Conservation (phyloP, 805 yeast species). For the Groenewaldozyma tartarivorans region DNA sequence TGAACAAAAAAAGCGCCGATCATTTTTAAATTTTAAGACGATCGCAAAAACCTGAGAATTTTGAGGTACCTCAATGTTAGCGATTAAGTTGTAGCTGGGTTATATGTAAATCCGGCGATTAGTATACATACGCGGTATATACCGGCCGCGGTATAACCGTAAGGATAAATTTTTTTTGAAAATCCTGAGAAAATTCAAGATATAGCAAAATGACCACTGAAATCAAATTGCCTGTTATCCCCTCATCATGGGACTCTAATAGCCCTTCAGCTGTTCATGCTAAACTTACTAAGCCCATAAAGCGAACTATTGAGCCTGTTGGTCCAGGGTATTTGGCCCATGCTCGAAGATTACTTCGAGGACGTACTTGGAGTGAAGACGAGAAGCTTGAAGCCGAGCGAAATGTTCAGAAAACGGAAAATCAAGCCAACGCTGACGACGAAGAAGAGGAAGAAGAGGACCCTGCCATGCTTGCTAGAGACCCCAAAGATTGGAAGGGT, state of each 20-base stretch:
- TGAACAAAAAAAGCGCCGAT: no score
- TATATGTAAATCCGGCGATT: no score
- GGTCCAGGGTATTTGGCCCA: slow-evolving; percentile 94
- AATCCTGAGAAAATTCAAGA: neutral
- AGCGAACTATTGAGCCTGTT: slow-evolving; percentile 84
- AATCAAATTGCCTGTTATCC: slow-evolving; percentile 18
- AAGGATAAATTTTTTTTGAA: slow-evolving; percentile 3
- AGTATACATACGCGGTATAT: no score
- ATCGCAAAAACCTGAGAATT: no score
- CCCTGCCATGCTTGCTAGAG: slow-evolving; percentile 73
- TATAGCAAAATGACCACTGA: slow-evolving; percentile 3
- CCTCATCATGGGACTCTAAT: slow-evolving; percentile 19
- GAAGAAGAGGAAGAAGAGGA: slow-evolving; percentile 57
- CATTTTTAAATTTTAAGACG: no score
- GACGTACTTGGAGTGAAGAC: slow-evolving; percentile 97
- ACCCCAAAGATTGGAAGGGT: slow-evolving; percentile 97
- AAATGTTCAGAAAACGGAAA: slow-evolving; percentile 66
- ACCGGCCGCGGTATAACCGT: no score
- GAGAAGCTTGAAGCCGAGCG: slow-evolving; percentile 89
- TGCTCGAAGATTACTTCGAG: slow-evolving; percentile 89
- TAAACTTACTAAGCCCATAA: slow-evolving; percentile 24
- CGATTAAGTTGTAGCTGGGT: no score
- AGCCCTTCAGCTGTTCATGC: slow-evolving; percentile 21
- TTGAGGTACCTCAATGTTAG: no score
- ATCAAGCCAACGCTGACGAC: slow-evolving; percentile 40